Evolutionary conservation across 75 land plant genomes (phyloP).

Genomic region (Gnetum montanum): DNA sequence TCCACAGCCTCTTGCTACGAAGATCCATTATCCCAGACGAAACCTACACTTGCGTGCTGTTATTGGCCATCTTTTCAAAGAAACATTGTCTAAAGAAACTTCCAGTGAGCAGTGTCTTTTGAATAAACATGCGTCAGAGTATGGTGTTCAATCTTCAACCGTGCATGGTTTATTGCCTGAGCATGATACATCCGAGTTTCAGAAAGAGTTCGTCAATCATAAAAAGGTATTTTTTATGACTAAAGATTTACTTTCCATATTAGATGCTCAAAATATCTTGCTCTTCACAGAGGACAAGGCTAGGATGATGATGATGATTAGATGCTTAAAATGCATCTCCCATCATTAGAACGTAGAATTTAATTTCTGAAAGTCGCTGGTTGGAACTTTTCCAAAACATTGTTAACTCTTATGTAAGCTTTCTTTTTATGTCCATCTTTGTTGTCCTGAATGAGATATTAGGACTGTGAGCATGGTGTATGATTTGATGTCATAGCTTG

Average conservation of each 20-base stretch:
- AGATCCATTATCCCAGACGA: conserved; percentile 51
- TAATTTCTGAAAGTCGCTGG: no score
- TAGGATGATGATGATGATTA: no score
- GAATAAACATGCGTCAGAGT: conserved; percentile 12
- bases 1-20: conserved; percentile 67
- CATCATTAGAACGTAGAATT: no score
- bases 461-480: no score
- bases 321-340: no score
- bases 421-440: no score
- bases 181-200: conserved; percentile 3
- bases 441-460: no score
- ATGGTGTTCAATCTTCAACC: conserved; percentile 6
- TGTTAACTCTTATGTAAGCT: no score
- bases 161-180: conserved; percentile 9
- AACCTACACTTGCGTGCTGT: conserved; percentile 40
- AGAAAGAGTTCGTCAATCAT: conserved; percentile 1
- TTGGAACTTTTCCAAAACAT: no score
- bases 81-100: conserved; percentile 20
- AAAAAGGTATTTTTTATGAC: conserved; percentile 22
- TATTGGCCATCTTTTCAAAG: conserved; percentile 39
- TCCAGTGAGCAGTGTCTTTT: conserved; percentile 10
- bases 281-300: no score
- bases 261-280: no score
- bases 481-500: no score
- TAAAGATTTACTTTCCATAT: not conserved